Base-by-base conservation (phyloP, 805 yeast genomes). In the Wickerhamiella domercqiae region DNA sequence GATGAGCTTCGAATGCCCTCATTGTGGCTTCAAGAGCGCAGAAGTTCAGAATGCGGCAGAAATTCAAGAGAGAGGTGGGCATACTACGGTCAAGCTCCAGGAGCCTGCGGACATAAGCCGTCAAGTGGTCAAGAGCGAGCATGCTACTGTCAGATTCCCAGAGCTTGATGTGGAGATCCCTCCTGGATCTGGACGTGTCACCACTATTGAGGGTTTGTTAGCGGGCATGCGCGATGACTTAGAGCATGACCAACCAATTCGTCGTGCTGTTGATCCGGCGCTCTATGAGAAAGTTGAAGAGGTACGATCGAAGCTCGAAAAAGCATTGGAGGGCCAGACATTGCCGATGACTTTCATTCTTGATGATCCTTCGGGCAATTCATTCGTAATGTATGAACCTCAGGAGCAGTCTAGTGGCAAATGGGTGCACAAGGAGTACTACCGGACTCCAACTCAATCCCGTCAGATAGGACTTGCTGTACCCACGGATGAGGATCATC, bases 311-410 rank as follows among this genome's bases (percentile, higher is more conserved):
- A 77, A 71, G 51, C 76, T 87, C 26, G 60, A 64, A 46, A 59
- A 67, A 4, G 71, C 68, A 38, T 62, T 82, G 19, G 66, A 67
- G n/a, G 87, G 83, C 40, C 75, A 76, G 42, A 70, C 69, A 37
- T 71, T 70, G 22, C 97, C 97, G 2, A 52, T 87, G 44, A 79
- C 93, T 0, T 68, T 87, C 35, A 65, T 68, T 18, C 62, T 83
- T 7, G 94, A 86, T 57, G 98, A 90, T 58, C 96, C 98, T 21
- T 71, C 95, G 1, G 98, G 98, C 13, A 90, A 90, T 63, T 87
- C 97, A 3, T 90, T 96, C 94, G 74, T 90, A 38, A 94, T 82
- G 54, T 43, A 44, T 22, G 31, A 29, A 5, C 46, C 47, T 5
- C 95, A 95, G 15, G 86, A 81, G 42, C 94, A 83, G 55, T 68